A percentile compares a stretch with the other conserved stretches of the same genome.
Conservation (phyloP, 331 rosid genomes). For the Arachis monticola region DNA sequence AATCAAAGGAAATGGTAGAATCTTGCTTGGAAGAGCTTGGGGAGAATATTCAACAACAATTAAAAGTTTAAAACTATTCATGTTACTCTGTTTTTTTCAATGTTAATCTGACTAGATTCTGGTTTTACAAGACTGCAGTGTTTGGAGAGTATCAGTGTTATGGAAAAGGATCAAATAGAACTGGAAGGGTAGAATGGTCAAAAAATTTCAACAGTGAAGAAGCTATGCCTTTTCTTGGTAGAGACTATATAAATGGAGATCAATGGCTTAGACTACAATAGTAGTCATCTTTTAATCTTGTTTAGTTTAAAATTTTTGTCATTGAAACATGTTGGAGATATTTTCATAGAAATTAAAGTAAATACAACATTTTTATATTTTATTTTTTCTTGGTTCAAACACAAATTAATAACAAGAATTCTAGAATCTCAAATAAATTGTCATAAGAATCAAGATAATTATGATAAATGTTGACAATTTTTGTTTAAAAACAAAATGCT, state of each 20-base stretch:
- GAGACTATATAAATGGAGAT: constrained; percentile 33
- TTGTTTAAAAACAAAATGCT: not conserved
- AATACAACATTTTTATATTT: not conserved
- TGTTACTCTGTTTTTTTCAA: not conserved
- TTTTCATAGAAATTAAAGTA: no score
- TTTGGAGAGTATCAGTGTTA: constrained; percentile 57
- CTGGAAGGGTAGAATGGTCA: constrained; percentile 41
- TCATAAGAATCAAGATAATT: not conserved
- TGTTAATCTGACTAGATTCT: constrained; percentile 15
- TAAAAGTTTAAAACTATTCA: not conserved
- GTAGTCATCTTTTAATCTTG: not conserved
- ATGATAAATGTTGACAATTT: not conserved
- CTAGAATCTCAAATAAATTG: not conserved
- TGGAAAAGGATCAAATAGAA: constrained; percentile 39
- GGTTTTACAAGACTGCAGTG: constrained; percentile 54
- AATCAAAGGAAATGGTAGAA: constrained; percentile 57
- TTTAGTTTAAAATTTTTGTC: no score
- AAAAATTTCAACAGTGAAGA: constrained; percentile 31
- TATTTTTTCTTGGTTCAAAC: not conserved
- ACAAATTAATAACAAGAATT: not conserved
- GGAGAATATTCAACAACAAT: constrained; percentile 62
- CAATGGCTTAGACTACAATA: constrained; percentile 37
- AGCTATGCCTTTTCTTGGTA: constrained; percentile 27
- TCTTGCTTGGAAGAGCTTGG: constrained; percentile 79
- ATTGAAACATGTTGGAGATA: no score